Base-by-base conservation (phyloP, 1,284 basidiomycete species). In the Ganoderma lucidum region DNA sequence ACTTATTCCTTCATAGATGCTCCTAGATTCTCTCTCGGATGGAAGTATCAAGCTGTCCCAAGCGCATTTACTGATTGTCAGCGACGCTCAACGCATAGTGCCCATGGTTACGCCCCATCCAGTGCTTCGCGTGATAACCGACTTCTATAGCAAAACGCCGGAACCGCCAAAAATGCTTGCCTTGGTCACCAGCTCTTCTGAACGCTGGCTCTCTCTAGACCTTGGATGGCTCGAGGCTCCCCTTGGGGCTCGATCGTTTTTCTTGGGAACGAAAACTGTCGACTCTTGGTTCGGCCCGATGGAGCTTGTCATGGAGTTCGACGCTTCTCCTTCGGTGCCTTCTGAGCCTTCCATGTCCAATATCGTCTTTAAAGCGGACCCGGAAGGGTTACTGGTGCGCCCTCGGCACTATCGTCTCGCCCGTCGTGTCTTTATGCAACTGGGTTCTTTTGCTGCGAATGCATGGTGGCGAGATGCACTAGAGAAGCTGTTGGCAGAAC, bases 371-470 rank as follows among this genome's bases (percentile, higher is more conserved):
- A 74, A 75, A 51, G 72, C 83, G 23, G 83, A 87, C 75, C 79
- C 80, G 5, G 76, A 77, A 48, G 83, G 83, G 67, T 66, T 74
- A 5, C 28, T 70, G n/a, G 71, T 83, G 59, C 83, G 83, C 65
- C 77, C 74, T 62, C 81, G 79, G 39, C 76, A 86, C 56, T 86
- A 87, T 75, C 81, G 76, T 60, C 80, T 83, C 56, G 86, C 89
- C 15, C 82, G 81, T 41, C 77, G 81, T 70, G 83, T 83, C 28
- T 77, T 86, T 44, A 74, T 78, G 32, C 86, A 91, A 74, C 75
- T 93, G 53, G 92, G 92, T 8, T 73, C 84, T 37, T 92, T 88
- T 72, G 91, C 89, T 62, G 84, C 87, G 58, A 90, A 93, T 74
- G 79, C 91, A 51, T 81, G 90, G 65, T 93, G 90, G 91, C 83